Evolutionary conservation across 2,329 filamentous ascomycete genomes (phyloP).

Genomic region (Pochonia chlamydosporia): DNA sequence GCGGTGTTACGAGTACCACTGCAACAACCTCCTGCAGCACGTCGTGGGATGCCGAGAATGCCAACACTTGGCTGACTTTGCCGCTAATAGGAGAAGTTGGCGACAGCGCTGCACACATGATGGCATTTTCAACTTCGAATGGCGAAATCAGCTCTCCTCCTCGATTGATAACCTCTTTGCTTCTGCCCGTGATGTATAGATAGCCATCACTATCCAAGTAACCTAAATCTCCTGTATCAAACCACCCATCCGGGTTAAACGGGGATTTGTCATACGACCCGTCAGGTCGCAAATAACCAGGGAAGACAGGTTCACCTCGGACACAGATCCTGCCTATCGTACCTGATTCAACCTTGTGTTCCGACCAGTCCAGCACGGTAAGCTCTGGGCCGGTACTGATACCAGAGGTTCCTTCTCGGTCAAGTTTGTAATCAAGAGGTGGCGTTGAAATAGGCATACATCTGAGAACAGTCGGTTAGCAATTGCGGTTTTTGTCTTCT

Average conservation of each 20-base stretch:
- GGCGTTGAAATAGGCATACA: constrained; percentile 54
- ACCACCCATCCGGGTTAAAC: constrained; percentile 45
- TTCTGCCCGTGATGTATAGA: constrained; percentile 48
- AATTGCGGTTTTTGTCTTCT: too few species aligned
- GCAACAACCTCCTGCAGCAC: constrained; percentile 52
- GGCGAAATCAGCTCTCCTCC: constrained; percentile 55
- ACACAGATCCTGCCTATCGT: constrained; percentile 44
- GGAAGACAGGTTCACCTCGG: constrained; percentile 44
- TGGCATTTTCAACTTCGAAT: constrained; percentile 53
- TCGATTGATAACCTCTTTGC: constrained; percentile 52
- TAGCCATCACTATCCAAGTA: constrained; percentile 45
- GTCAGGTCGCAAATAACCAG: constrained; percentile 40
- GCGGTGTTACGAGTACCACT: constrained; percentile 43
- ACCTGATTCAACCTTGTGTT: constrained; percentile 21
- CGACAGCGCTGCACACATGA: constrained; percentile 39
- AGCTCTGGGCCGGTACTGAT: constrained; percentile 46
- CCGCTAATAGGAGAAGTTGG: constrained; percentile 37
- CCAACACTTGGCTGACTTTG: constrained; percentile 42
- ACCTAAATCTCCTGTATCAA: constrained; percentile 49
- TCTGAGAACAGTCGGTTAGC: constrained; percentile 11
- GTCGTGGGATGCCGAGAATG: constrained; percentile 46
- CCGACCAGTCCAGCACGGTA: constrained; percentile 38
- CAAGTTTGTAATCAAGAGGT: constrained; percentile 44
- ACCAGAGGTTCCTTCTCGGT: constrained; percentile 48
- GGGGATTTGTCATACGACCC: constrained; percentile 36